Conservation (phyloP, 2,329 filamentous ascomycete species). For the Phoma sp. region DNA sequence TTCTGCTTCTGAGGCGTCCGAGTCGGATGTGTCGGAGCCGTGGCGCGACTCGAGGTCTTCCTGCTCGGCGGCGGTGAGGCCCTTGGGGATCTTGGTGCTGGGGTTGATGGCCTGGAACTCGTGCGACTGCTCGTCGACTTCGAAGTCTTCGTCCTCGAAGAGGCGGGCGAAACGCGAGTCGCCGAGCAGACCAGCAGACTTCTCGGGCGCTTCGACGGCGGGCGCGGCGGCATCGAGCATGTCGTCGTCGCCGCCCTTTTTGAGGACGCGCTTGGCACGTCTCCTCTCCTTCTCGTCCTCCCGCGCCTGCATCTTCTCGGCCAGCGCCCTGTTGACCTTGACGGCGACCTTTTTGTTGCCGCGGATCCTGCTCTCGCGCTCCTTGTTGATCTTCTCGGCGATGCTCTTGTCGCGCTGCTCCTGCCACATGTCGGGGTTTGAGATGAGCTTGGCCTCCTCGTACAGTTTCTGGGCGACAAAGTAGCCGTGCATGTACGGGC, state of each 20-base stretch:
- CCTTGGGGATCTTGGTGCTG: constrained; percentile 68
- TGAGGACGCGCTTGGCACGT: constrained; percentile 57
- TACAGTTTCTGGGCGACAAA: constrained; percentile 96
- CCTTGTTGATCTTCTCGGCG: constrained; percentile 95
- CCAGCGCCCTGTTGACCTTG: constrained; percentile 85
- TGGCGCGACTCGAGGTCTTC: constrained; percentile 58
- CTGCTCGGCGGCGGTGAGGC: constrained; percentile 66
- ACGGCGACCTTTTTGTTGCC: constrained; percentile 87
- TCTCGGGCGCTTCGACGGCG: constrained; percentile 25
- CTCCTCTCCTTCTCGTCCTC: constrained; percentile 69
- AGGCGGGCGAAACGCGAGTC: constrained; percentile 87
- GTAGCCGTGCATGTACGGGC: constrained; percentile 99
- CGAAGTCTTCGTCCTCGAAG: constrained; percentile 93
- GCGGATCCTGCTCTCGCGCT: constrained; percentile 91
- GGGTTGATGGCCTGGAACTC: constrained; percentile 92
- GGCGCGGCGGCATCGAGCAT: constrained; percentile 40
- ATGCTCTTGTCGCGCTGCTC: constrained; percentile 90
- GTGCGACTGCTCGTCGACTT: constrained; percentile 84
- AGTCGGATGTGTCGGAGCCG: constrained; percentile 42
- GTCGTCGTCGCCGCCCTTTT: constrained; percentile 65
- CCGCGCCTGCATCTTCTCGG: constrained; percentile 68
- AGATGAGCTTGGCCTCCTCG: constrained; percentile 90
- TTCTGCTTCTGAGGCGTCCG: constrained; percentile 40
- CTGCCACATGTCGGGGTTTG: constrained; percentile 92
- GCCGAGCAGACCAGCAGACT: constrained; percentile 67